phyloP scores from a whole-genome alignment of 768 basidiomycete species.

The Postia placenta region DNA sequence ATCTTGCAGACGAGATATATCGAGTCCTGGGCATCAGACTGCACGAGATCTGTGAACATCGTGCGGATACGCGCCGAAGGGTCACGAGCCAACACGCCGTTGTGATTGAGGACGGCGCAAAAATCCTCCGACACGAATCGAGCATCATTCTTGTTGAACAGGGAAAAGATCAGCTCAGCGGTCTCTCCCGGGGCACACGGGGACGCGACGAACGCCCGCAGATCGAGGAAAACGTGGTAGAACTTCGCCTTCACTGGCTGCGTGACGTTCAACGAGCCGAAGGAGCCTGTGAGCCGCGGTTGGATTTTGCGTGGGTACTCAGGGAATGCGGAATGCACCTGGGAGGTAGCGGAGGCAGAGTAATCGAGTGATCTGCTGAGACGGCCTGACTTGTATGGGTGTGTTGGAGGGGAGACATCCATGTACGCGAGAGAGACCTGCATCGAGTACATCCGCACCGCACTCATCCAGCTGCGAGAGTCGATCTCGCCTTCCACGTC shows the following conservation, averaged over 20 bases:
- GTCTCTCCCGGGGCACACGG: slow-evolving; percentile 89
- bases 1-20: slow-evolving; percentile 89
- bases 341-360: slow-evolving; percentile 42
- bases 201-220: slow-evolving; percentile 88
- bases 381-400: slow-evolving; percentile 29
- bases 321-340: slow-evolving; percentile 59
- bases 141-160: slow-evolving; percentile 78
- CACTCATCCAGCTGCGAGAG: slow-evolving; percentile 79
- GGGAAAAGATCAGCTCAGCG: slow-evolving; percentile 88
- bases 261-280: slow-evolving; percentile 24
- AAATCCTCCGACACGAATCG: slow-evolving; percentile 94
- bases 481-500: slow-evolving; percentile 84
- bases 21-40: slow-evolving; percentile 78
- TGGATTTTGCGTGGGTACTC: slow-evolving; percentile 38
- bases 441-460: slow-evolving; percentile 87
- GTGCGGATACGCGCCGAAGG: slow-evolving; percentile 74
- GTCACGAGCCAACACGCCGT: slow-evolving; percentile 81
- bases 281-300: slow-evolving; percentile 27
- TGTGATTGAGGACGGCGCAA: slow-evolving; percentile 84
- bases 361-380: slow-evolving; percentile 41
- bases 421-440: slow-evolving; percentile 80
- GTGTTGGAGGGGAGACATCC: slow-evolving; percentile 35
- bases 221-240: slow-evolving; percentile 85
- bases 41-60: slow-evolving; percentile 84
- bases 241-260: slow-evolving; percentile 47